A percentile compares a stretch with the other conserved stretches of the same genome.
phyloP scores from a whole-genome alignment of 169 alveolate genomes.

The Fabrea salina region DNA sequence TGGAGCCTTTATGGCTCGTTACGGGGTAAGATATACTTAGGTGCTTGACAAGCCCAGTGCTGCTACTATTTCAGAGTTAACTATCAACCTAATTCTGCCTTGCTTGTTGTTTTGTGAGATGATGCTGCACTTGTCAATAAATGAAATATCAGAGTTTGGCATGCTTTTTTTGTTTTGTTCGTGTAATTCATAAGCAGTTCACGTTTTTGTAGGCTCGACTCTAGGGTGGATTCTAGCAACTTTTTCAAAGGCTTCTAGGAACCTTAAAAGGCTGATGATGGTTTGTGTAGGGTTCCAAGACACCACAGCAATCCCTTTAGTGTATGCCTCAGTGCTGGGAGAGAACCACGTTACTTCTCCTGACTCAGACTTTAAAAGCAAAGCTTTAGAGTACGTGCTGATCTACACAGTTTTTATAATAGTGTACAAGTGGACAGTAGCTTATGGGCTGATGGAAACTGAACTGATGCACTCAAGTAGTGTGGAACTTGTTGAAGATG shows the following conservation, averaged over 20 bases:
- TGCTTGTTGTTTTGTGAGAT: conserved; percentile 16
- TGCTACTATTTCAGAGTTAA: neutral
- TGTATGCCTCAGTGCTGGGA: conserved; percentile 6
- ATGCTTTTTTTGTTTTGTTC: conserved; percentile 21
- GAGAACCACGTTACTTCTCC: neutral
- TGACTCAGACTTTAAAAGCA: neutral
- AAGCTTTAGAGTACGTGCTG: neutral
- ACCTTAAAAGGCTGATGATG: neutral
- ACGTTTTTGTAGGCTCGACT: neutral
- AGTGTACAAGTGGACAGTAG: conserved; percentile 22
- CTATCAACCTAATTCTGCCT: conserved; percentile 5
- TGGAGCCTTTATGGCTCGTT: conserved; percentile 15
- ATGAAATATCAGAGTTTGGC: conserved; percentile 4
- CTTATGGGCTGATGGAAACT: too few relatives aligned
- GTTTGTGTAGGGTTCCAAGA: conserved; percentile 7
- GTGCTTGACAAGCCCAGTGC: neutral
- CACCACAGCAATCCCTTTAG: conserved; percentile 28
- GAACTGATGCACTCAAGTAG: too few relatives aligned
- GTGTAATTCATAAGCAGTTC: conserved; percentile 12
- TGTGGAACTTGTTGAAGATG: too few relatives aligned
- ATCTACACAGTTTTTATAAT: conserved; percentile 28
- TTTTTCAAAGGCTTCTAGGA: neutral
- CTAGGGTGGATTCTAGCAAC: conserved; percentile 2
- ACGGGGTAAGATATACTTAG: conserved; percentile 17
- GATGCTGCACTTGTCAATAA: neutral